These are phyloP conservation scores for Bimuria novae-zelandiae DNA, from an alignment of 2,329 filamentous ascomycete species.

Conservation along the genomic window DNA sequence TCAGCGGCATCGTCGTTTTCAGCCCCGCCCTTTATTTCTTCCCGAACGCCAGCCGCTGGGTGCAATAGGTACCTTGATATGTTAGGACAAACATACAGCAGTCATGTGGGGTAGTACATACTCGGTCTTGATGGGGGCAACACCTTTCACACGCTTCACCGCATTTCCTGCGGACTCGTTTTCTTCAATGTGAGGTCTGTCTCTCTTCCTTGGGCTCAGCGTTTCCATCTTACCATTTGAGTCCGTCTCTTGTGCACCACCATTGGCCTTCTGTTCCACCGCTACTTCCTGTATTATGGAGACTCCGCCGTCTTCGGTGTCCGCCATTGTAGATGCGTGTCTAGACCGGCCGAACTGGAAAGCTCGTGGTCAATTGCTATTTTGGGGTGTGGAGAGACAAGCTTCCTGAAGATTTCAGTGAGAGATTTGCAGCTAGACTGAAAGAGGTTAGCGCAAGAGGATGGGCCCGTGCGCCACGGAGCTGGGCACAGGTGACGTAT, in stretches of 20 bases:
- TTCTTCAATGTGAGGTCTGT: constrained; percentile 41
- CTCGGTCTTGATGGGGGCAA: constrained; percentile 76
- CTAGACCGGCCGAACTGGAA: constrained; percentile 1
- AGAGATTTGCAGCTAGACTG: constrained; percentile 6
- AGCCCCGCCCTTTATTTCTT: constrained; percentile 28
- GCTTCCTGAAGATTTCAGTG: constrained; percentile 12
- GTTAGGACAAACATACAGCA: constrained; percentile 16
- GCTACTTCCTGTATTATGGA: background rate
- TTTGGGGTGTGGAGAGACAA: constrained; percentile 11
- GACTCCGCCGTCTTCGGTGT: background rate
- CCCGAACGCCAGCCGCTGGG: constrained; percentile 31
- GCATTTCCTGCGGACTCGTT: constrained; percentile 28
- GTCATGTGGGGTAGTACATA: constrained; percentile 45
- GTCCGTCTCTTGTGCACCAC: constrained; percentile 16
- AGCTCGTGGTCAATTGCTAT: constrained; percentile 11
- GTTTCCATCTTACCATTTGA: constrained; percentile 27
- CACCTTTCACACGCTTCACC: constrained; percentile 53
- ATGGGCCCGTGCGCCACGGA: constrained; percentile 12
- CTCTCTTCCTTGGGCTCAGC: constrained; percentile 41
- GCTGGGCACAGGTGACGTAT: constrained; percentile 36
- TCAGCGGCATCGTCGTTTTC: constrained; percentile 64
- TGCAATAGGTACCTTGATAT: constrained; percentile 40
- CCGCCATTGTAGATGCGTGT: constrained; percentile 8
- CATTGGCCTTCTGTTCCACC: constrained; percentile 22
- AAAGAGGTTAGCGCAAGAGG: background rate